phyloP scores from a whole-genome alignment of 2,329 filamentous ascomycete genomes.

The Neofusicoccum sp. region DNA sequence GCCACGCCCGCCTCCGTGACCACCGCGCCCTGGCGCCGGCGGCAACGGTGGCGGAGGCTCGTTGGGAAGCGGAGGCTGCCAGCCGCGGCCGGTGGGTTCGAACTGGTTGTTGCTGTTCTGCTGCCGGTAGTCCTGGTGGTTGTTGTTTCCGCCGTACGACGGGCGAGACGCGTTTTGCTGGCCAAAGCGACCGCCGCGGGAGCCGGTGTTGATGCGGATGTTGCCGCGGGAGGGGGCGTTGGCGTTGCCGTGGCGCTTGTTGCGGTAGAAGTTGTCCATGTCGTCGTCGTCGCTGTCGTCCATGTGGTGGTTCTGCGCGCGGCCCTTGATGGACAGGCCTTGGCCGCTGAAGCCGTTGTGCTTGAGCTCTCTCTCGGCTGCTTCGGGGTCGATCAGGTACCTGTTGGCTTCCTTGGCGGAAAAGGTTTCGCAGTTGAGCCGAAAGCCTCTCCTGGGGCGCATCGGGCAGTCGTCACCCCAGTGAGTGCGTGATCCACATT shows the following conservation, averaged over 20 bases:
- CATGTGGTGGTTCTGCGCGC: constrained; percentile 12
- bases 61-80: constrained; percentile 15
- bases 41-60: background rate
- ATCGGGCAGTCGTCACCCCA: constrained; percentile 56
- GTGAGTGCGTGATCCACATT: constrained; percentile 56
- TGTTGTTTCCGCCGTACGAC: background rate
- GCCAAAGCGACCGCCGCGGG: constrained; percentile 1
- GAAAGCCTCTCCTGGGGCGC: background rate
- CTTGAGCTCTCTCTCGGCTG: background rate
- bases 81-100: background rate
- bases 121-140: background rate
- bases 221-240: background rate
- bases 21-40: background rate
- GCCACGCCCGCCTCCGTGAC: constrained; percentile 1
- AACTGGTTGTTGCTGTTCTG: background rate
- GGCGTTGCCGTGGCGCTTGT: background rate
- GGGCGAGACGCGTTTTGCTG: background rate
- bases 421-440: constrained; percentile 11
- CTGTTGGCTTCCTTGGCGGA: constrained; percentile 20
- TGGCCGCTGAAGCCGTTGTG: background rate
- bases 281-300: constrained; percentile 13
- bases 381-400: constrained; percentile 16
- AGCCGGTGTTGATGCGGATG: constrained; percentile 12
- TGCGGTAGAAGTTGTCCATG: constrained; percentile 16
- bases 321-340: constrained; percentile 21